These are phyloP conservation scores for Gossypium herbaceum DNA, from an alignment of 345 rosid species.

Conservation along the genomic window DNA sequence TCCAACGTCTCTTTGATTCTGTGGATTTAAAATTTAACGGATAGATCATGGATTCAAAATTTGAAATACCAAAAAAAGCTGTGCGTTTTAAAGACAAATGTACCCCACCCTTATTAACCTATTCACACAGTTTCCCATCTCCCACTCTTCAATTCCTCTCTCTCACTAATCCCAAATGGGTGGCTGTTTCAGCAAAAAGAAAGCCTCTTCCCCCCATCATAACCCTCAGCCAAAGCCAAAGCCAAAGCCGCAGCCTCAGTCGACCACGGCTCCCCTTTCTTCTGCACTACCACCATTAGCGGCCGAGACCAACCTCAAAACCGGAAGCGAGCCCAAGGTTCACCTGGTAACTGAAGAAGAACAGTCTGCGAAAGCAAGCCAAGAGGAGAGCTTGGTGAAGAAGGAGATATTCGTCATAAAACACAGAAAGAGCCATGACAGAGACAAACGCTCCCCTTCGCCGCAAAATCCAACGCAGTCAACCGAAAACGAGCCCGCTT, in stretches of 20 bases:
- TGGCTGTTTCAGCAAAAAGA: conserved; percentile 52
- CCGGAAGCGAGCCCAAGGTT: neutral
- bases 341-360: neutral
- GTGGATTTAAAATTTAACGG: neutral
- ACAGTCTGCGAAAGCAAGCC: neutral
- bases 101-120: neutral
- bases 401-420: conserved; percentile 58
- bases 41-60: neutral
- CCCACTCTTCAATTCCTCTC: neutral
- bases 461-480: conserved; percentile 11
- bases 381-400: conserved; percentile 7
- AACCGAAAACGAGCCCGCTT: neutral
- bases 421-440: conserved; percentile 79
- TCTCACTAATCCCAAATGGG: conserved; percentile 35
- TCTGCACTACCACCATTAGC: neutral
- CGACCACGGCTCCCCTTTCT: neutral
- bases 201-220: conserved; percentile 24
- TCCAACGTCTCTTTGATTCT: neutral
- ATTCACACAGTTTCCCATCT: neutral
- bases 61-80: neutral
- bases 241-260: neutral
- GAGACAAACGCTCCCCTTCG: conserved; percentile 32
- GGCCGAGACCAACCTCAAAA: neutral
- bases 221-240: neutral
- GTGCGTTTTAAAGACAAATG: conserved; percentile 24